Percentiles rank a stretch among this genome's conserved stretches.
These are phyloP conservation scores for Ceratocystis cubensis DNA, from an alignment of 2,329 filamentous ascomycete genomes.

Conservation along the genomic window DNA sequence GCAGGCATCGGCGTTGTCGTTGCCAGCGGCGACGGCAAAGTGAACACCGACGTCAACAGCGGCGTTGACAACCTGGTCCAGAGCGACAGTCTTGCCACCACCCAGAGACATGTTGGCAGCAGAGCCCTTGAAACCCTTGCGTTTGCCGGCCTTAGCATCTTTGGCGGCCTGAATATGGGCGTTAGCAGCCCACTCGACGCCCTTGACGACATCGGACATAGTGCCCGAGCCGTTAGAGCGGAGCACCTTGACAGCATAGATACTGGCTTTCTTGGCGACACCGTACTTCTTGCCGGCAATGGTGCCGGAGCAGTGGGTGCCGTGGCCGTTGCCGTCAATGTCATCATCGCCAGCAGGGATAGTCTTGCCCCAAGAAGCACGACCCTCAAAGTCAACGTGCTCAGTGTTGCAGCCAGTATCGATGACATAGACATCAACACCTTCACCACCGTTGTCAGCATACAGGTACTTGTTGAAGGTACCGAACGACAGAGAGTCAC, in stretches of 20 bases:
- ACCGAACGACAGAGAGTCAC: slow-evolving; percentile 71
- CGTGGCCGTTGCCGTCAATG: slow-evolving; percentile 91
- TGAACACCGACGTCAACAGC: slow-evolving; percentile 85
- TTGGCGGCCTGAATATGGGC: slow-evolving; percentile 64
- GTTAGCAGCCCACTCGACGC: slow-evolving; percentile 86
- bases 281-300: slow-evolving; percentile 97
- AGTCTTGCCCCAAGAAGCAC: slow-evolving; percentile 93
- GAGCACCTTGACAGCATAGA: slow-evolving; percentile 97
- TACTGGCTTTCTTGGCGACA: slow-evolving; percentile 95
- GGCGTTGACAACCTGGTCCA: slow-evolving; percentile 87
- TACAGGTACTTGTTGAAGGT: slow-evolving; percentile 99
- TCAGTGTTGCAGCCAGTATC: slow-evolving; percentile 91
- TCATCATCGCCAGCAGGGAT: slow-evolving; percentile 77
- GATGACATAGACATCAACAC: slow-evolving; percentile 96
- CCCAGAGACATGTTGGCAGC: slow-evolving; percentile 99
- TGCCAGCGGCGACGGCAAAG: slow-evolving; percentile 96
- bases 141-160: slow-evolving; percentile 72
- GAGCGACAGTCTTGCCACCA: slow-evolving; percentile 85
- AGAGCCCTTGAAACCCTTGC: slow-evolving; percentile 96
- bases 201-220: slow-evolving; percentile 98
- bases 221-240: slow-evolving; percentile 93
- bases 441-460: slow-evolving; percentile 77
- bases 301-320: slow-evolving; percentile 97
- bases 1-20: slow-evolving; percentile 98
- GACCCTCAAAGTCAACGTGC: slow-evolving; percentile 94